Percentiles rank a stretch among this genome's conserved stretches.
phyloP scores from a whole-genome alignment of 345 rosid species.

The Eutrema yunnanense region DNA sequence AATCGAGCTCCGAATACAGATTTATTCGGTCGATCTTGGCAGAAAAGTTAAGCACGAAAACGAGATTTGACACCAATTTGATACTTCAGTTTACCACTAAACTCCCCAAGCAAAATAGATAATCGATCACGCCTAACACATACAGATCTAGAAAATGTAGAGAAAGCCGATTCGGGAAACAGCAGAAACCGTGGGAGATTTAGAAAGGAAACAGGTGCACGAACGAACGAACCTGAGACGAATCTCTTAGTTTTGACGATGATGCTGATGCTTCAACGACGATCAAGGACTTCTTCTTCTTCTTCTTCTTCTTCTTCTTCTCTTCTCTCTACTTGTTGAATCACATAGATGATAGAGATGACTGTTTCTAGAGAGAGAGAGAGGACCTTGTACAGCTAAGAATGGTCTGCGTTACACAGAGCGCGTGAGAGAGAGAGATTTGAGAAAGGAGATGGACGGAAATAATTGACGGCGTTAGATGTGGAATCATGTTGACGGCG shows the following conservation, averaged over 20 bases:
- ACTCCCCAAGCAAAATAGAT: not conserved
- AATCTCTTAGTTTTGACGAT: not conserved
- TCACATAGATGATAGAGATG: not conserved
- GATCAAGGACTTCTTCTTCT: conserved; percentile 3
- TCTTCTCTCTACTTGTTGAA: not conserved
- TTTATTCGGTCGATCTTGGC: not conserved
- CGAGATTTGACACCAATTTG: not conserved
- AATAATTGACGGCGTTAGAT: conserved; percentile 26
- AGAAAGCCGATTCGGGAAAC: not conserved
- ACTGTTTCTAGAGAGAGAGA: conserved; percentile 5
- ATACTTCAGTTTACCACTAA: not conserved
- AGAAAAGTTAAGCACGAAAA: not conserved
- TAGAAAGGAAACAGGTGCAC: not conserved
- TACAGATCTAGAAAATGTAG: conserved; percentile 16
- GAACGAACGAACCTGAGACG: not conserved
- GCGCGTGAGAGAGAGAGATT: conserved; percentile 11
- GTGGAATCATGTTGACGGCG: conserved; percentile 8
- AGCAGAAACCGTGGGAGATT: not conserved
- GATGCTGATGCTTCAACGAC: not conserved
- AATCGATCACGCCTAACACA: not conserved
- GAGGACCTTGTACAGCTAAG: conserved; percentile 29
- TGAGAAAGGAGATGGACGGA: conserved; percentile 19
- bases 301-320: not conserved
- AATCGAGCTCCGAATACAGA: not conserved
- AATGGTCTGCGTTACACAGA: conserved; percentile 17